phyloP scores from a whole-genome alignment of 208 protist genomes.

The Wallacemonas rigidus region DNA sequence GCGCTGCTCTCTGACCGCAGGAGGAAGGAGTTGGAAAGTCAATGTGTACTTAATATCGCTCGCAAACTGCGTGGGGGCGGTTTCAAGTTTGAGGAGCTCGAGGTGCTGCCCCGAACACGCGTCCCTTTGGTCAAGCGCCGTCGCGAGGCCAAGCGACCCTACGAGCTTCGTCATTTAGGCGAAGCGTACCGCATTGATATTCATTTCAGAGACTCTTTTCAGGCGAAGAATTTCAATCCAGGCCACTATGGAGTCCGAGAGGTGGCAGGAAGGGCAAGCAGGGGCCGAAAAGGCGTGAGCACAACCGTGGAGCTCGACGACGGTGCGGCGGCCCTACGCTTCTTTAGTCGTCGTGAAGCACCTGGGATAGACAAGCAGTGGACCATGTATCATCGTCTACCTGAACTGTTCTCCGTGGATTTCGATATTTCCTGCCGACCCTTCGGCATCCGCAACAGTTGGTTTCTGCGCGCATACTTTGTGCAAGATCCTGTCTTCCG shows the following conservation, averaged over 20 bases:
- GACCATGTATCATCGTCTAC: slow-evolving; percentile 25
- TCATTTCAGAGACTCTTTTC: slow-evolving; percentile 17
- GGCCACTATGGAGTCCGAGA: slow-evolving; percentile 1
- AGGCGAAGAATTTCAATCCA: not conserved
- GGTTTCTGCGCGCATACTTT: slow-evolving; percentile 74
- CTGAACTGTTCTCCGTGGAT: slow-evolving; percentile 76
- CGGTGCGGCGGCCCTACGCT: slow-evolving; percentile 33
- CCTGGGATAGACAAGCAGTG: slow-evolving; percentile 36
- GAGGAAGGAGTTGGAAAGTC: slow-evolving; percentile 23
- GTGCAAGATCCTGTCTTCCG: slow-evolving; percentile 51
- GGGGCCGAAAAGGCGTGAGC: not conserved
- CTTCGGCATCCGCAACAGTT: slow-evolving; percentile 82
- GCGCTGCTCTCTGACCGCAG: slow-evolving; percentile 1
- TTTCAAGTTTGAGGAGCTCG: slow-evolving; percentile 68
- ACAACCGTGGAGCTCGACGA: slow-evolving; percentile 25
- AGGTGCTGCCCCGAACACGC: slow-evolving; percentile 48
- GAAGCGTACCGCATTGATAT: slow-evolving; percentile 23
- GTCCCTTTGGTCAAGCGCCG: slow-evolving; percentile 73
- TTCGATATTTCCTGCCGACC: slow-evolving; percentile 78
- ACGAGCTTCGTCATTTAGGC: slow-evolving; percentile 12
- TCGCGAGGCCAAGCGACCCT: slow-evolving; percentile 16
- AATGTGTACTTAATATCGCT: slow-evolving; percentile 24
- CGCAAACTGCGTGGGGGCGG: slow-evolving; percentile 45
- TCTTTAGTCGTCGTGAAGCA: slow-evolving; percentile 34
- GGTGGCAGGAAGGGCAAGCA: not conserved